Evolutionary conservation across 2,329 filamentous ascomycete genomes (phyloP), one percentile per base, ranked within the genome.

Genomic region (Thielaviopsis ethacetica): DNA sequence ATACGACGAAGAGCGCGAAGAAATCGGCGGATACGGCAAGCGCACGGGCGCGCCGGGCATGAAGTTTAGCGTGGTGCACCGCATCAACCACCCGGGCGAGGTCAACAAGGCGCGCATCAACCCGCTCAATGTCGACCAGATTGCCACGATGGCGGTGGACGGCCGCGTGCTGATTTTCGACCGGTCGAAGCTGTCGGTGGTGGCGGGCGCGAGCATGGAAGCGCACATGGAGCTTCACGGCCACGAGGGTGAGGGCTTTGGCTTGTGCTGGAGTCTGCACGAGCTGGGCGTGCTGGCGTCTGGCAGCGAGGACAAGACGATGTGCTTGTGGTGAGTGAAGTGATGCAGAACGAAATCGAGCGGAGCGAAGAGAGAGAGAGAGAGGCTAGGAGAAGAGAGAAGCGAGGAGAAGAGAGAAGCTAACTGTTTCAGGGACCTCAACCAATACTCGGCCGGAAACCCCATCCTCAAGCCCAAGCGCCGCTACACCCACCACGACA

Each of bases 101-200:
- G 90, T 98, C 69, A 98, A 98, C 78, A 98, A 97, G 75, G 94
- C 93, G 17, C 85, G 93, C 65, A 97, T 97, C 69, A 91, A 96
- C 72, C 93, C 93, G 13, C 91, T 97, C 70, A 98, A 98, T 68
- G 90, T 91, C 5, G 90, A 98, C 67, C 84, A 98, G 60, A 94
- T 98, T 66, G 93, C 93, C 2, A 96, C 93, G 0, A 84, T 96
- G 72, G 90, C 88, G 63, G 82, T 88, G 7, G 88, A 96, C 69
- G 87, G 88, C 63, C 85, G 83, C 64, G 87, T 96, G 50, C 83
- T 97, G 69, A 83, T 98, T 65, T 98, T 94, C 73, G 93, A 98
- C 73, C 85, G 91, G 64, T 95, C 91, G 57, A 97, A 96, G 77
- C 91, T 97, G 70, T 85, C 85, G 54, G 82, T 85, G 59, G 76